Percentiles rank a stretch among this genome's conserved stretches.
phyloP scores from a whole-genome alignment of 2,329 filamentous ascomycete genomes.

The Alternaria viburni region DNA sequence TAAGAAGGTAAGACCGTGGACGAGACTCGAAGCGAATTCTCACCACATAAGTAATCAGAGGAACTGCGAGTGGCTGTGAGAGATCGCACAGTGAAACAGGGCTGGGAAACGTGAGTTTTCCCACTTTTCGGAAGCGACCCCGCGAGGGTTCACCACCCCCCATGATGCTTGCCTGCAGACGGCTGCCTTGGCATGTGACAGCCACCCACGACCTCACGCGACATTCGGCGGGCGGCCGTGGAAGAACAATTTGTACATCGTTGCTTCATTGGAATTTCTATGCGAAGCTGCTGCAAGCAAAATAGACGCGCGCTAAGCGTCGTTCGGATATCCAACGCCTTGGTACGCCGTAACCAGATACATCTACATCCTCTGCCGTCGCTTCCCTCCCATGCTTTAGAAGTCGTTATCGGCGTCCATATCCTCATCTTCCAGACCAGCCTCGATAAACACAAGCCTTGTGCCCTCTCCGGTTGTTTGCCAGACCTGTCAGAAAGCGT shows the following conservation, averaged over 20 bases:
- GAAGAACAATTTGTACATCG: not conserved
- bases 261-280: constrained; percentile 12
- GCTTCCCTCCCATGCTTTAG: constrained; percentile 22
- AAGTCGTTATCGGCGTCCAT: constrained; percentile 49
- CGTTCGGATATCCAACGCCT: constrained; percentile 31
- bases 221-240: not conserved
- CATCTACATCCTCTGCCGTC: constrained; percentile 15
- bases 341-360: constrained; percentile 30
- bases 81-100: not conserved
- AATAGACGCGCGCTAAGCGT: constrained; percentile 10
- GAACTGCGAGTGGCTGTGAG: not conserved
- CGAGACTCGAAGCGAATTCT: constrained; percentile 15
- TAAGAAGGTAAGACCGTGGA: constrained; percentile 34
- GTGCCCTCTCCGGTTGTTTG: constrained; percentile 62
- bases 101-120: constrained; percentile 4
- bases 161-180: constrained; percentile 19
- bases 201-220: not conserved
- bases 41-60: not conserved
- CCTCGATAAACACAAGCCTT: constrained; percentile 61
- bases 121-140: constrained; percentile 22
- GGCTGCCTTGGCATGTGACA: constrained; percentile 19
- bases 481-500: constrained; percentile 54
- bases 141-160: constrained; percentile 13
- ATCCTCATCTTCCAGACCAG: constrained; percentile 55
- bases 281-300: constrained; percentile 3